These are phyloP conservation scores for Geotrichum reessii DNA, from an alignment of 1,139 yeast species.

Conservation along the genomic window DNA sequence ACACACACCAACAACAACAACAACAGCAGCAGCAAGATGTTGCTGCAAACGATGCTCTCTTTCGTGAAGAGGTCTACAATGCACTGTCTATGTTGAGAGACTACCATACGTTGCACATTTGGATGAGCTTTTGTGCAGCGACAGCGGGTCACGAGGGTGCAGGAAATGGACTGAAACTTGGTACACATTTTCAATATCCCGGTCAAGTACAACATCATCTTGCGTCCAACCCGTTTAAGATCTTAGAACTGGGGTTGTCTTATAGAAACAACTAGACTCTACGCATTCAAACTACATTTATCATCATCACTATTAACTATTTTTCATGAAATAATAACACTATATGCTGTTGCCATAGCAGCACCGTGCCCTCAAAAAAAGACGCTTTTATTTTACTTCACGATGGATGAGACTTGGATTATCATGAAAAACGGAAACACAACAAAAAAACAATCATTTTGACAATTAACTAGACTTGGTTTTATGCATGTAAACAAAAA, in stretches of 20 bases:
- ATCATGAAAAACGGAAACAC: too few relatives aligned
- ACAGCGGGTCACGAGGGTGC: neutral
- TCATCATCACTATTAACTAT: neutral
- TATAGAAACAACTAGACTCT: neutral
- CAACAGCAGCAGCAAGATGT: neutral
- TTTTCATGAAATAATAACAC: too few relatives aligned
- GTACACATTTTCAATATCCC: neutral
- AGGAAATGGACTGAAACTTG: neutral
- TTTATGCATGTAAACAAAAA: too few relatives aligned
- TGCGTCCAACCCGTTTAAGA: neutral
- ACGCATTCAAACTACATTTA: too few relatives aligned
- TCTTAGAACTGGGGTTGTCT: neutral
- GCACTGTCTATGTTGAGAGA: neutral
- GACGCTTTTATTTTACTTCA: too few relatives aligned
- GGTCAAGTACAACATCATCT: neutral
- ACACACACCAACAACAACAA: neutral
- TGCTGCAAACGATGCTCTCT: neutral
- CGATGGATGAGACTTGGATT: too few relatives aligned
- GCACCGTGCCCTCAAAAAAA: too few relatives aligned
- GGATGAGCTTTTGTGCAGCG: neutral
- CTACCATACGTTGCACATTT: neutral
- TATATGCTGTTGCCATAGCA: too few relatives aligned
- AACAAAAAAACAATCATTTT: too few relatives aligned
- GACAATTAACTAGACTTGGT: too few relatives aligned
- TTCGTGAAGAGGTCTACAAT: neutral